Evolutionary conservation across 2,329 filamentous ascomycete species (phyloP), one percentile per base, ranked within the genome.

Genomic region (Ceratocystis albifundus): DNA sequence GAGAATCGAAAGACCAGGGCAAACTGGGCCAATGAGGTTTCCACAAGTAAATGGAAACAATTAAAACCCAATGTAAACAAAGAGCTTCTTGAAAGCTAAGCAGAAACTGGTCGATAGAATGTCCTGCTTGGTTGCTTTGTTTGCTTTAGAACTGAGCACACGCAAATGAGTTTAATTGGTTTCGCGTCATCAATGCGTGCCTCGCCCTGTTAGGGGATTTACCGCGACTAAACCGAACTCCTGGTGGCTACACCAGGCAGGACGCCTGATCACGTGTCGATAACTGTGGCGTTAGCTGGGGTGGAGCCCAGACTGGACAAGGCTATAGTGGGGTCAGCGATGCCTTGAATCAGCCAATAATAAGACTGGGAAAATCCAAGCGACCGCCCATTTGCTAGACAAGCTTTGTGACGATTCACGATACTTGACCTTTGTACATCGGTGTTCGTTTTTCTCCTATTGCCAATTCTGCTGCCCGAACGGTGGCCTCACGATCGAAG

Each of bases 191-290:
- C 48, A 61, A 64, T n/a, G 45, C 45, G 61, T 61, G 28, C 61
- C 57, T 65, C 22, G 50, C 22, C 28, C 36, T 12, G n/a, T 17
- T 50, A 2, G 30, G 41, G 62, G 17, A 53, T 41, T 20, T 25
- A 41, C 36, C 41, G 25, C 67, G 67, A 64, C 61, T 50, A 41
- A 59, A 25, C 28, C 44, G 15, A 15, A 12, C 53, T 53, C 53
- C 22, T 28, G n/a, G 36, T 61, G 61, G 61, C 44, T 55, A 50
- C 22, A 32, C 7, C n/a, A 59, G 10, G 15, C 55, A 30, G n/a
- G 10, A 68, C 67, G 61, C 67, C 67, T 55, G 46, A 32, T 68
- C 67, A 68, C 67, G 67, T 68, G 67, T 7, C 0, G 2, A 4
- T n/a, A 25, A 3, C 1, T 65, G 55, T 65, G 64, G 64, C 64